Conservation (phyloP, 345 rosid genomes). For the Gossypioides kirkii region DNA sequence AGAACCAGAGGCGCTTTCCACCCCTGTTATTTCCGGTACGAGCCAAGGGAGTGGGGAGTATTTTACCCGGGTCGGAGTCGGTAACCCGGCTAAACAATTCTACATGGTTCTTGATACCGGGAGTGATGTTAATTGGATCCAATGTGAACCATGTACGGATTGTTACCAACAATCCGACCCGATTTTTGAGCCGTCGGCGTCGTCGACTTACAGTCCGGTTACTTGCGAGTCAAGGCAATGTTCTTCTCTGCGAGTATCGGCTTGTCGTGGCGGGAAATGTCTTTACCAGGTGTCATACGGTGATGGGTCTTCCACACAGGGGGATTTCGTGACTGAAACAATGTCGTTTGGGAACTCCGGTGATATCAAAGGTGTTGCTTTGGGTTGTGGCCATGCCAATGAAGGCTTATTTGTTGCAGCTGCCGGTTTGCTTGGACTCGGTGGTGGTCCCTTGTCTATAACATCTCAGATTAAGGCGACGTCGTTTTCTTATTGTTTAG, state of each 20-base stretch:
- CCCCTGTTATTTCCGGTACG: slow-evolving; percentile 65
- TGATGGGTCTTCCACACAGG: slow-evolving; percentile 80
- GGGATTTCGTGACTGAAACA: slow-evolving; percentile 62
- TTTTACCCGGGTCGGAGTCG: slow-evolving; percentile 77
- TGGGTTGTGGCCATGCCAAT: slow-evolving; percentile 83
- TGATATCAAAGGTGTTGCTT: slow-evolving; percentile 32
- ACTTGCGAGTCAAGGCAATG: slow-evolving; percentile 56
- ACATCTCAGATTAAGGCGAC: slow-evolving; percentile 63
- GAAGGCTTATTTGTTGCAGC: slow-evolving; percentile 75
- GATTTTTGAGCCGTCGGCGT: slow-evolving; percentile 50
- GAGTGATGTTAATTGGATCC: slow-evolving; percentile 85
- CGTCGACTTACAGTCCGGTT: slow-evolving; percentile 53
- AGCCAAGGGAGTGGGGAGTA: slow-evolving; percentile 92
- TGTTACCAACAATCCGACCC: slow-evolving; percentile 92
- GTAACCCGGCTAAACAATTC: slow-evolving; percentile 61
- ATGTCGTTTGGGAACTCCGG: slow-evolving; percentile 63
- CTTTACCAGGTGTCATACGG: slow-evolving; percentile 86
- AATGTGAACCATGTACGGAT: slow-evolving; percentile 71
- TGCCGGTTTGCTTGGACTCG: slow-evolving; percentile 84
- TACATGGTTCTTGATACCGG: slow-evolving; percentile 77
- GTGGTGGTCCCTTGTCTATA: slow-evolving; percentile 70
- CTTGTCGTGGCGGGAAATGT: slow-evolving; percentile 50
- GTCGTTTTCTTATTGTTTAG: slow-evolving; percentile 86
- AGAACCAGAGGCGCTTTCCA: slow-evolving; percentile 44
- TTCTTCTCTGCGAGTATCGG: slow-evolving; percentile 39